Evolutionary conservation across 1,284 basidiomycete species (phyloP).

Genomic region (Butyriboletus appendiculatus): DNA sequence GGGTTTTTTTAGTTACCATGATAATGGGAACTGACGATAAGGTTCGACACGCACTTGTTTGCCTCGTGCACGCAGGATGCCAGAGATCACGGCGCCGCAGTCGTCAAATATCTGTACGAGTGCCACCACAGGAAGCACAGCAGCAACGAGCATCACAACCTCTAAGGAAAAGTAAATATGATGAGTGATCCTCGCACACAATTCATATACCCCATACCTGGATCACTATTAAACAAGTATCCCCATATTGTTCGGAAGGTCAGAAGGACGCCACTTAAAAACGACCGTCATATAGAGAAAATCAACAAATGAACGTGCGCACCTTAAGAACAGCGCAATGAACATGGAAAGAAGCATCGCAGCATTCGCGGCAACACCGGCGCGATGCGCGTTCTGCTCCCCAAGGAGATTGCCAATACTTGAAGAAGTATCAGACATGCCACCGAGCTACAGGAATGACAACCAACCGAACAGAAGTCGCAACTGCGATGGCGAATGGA

Average conservation of each 20-base stretch:
- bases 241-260: slow-evolving; percentile 76
- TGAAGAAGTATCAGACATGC: not conserved
- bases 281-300: slow-evolving; percentile 13
- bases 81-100: slow-evolving; percentile 65
- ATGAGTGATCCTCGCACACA: not conserved
- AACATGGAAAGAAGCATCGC: slow-evolving; percentile 61
- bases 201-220: slow-evolving; percentile 42
- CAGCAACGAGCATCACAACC: slow-evolving; percentile 66
- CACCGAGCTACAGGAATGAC: not conserved
- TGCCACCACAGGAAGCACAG: slow-evolving; percentile 74
- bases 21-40: not conserved
- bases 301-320: slow-evolving; percentile 10
- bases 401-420: slow-evolving; percentile 85
- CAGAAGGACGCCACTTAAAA: slow-evolving; percentile 64
- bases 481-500: slow-evolving; percentile 80
- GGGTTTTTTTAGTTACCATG: not conserved
- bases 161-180: slow-evolving; percentile 32
- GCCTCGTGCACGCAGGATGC: slow-evolving; percentile 78
- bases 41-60: slow-evolving; percentile 50
- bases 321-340: slow-evolving; percentile 67
- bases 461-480: slow-evolving; percentile 77
- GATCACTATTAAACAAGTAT: slow-evolving; percentile 84
- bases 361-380: slow-evolving; percentile 62
- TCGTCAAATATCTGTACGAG: slow-evolving; percentile 85
- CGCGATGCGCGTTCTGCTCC: slow-evolving; percentile 66